A percentile compares a stretch with the other conserved stretches of the same genome.
phyloP scores from a whole-genome alignment of 2,329 filamentous ascomycete genomes.

The Clarireedia hainanense region DNA sequence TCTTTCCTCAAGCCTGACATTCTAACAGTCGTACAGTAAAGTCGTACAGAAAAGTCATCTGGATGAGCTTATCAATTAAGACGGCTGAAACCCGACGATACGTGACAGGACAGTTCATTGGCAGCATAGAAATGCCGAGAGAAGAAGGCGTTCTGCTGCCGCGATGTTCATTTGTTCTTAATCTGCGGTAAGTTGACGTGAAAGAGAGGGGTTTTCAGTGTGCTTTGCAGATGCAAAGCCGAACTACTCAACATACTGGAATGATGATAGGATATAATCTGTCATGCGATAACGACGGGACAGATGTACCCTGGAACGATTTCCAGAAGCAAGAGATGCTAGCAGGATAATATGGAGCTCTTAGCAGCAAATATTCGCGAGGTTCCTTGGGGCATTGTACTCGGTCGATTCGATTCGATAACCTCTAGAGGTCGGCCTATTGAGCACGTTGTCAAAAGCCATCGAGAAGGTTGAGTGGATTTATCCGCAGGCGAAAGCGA shows the following conservation, averaged over 20 bases:
- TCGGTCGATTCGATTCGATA: too few relatives aligned
- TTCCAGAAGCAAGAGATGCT: too few relatives aligned
- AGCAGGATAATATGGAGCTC: too few relatives aligned
- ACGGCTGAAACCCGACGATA: background rate
- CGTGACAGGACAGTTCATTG: background rate
- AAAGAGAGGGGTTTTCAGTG: background rate
- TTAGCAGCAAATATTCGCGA: too few relatives aligned
- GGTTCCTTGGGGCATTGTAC: too few relatives aligned
- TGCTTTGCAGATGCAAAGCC: background rate
- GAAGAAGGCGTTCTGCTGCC: background rate
- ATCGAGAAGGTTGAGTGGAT: too few relatives aligned
- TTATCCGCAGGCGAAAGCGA: too few relatives aligned
- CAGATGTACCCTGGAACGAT: background rate
- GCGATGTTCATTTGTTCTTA: background rate
- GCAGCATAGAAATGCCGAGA: background rate
- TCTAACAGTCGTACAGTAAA: background rate
- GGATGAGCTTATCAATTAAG: background rate
- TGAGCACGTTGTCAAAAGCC: too few relatives aligned
- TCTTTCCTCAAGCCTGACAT: background rate
- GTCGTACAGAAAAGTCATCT: constrained; percentile 5
- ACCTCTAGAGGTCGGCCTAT: too few relatives aligned
- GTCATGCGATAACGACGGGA: background rate
- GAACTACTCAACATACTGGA: background rate
- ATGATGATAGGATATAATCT: background rate
- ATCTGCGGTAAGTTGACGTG: too few relatives aligned